Percentiles rank a stretch among this genome's conserved stretches.
Conservation (phyloP, 495 filamentous ascomycete species). For the Podospora pseudoanserina region DNA sequence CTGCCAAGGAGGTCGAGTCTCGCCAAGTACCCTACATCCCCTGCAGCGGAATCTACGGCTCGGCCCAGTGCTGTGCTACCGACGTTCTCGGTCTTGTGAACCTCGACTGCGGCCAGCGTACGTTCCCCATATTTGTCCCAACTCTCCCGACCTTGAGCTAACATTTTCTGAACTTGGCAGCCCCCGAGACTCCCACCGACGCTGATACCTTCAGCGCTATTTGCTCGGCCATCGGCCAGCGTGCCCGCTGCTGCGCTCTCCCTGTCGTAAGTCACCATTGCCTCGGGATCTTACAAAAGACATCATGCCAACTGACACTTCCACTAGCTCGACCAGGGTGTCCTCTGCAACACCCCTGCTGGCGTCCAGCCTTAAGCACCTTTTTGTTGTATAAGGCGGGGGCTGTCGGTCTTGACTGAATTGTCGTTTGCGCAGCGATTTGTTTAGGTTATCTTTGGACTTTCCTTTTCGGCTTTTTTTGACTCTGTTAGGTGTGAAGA, state of each 20-base stretch:
- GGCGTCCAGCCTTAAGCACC: conserved; percentile 33
- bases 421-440: background rate
- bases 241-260: conserved; percentile 44
- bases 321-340: conserved; percentile 32
- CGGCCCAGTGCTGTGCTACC: conserved; percentile 42
- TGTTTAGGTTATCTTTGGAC: background rate
- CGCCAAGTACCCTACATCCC: conserved; percentile 37
- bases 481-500: background rate
- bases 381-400: background rate
- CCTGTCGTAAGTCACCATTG: conserved; percentile 28
- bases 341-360: conserved; percentile 39
- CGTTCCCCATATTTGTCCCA: background rate
- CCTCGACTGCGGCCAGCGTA: conserved; percentile 42
- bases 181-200: conserved; percentile 27
- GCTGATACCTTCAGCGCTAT: conserved; percentile 32
- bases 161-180: conserved; percentile 13
- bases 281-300: no score
- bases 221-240: conserved; percentile 42
- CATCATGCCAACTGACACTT: background rate
- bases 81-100: conserved; percentile 42
- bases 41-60: conserved; percentile 42
- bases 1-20: conserved; percentile 23
- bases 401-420: background rate
- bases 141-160: conserved; percentile 2
- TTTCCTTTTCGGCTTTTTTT: background rate